These are phyloP conservation scores for Garcia nutans DNA, from an alignment of 345 rosid genomes.

Conservation along the genomic window DNA sequence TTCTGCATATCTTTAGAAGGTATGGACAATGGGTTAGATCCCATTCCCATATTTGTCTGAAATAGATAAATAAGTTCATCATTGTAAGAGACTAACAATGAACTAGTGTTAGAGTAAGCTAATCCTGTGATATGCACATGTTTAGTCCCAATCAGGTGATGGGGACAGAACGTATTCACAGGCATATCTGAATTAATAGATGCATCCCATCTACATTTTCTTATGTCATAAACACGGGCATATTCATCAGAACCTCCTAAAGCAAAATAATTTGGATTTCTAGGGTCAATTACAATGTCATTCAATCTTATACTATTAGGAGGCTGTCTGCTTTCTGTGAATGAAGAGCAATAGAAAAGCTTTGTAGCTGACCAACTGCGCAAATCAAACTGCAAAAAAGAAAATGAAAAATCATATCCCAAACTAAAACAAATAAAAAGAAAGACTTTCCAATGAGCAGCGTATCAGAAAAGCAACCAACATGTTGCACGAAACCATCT, in stretches of 20 bases:
- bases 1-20: conserved; percentile 32
- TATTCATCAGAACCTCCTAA: conserved; percentile 67
- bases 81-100: conserved; percentile 57
- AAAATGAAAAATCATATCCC: conserved; percentile 14
- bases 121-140: conserved; percentile 52
- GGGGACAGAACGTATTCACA: conserved; percentile 51
- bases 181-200: conserved; percentile 42
- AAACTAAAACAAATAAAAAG: conserved; percentile 1
- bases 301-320: conserved; percentile 43
- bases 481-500: conserved; percentile 68
- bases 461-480: conserved; percentile 28
- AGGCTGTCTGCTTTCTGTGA: conserved; percentile 44
- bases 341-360: conserved; percentile 48
- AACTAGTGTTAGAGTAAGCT: conserved; percentile 53
- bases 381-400: conserved; percentile 53
- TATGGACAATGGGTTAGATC: conserved; percentile 38
- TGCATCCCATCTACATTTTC: conserved; percentile 44
- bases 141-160: conserved; percentile 36
- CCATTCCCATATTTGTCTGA: conserved; percentile 50
- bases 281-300: conserved; percentile 53
- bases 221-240: conserved; percentile 52
- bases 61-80: conserved; percentile 59
- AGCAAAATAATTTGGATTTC: conserved; percentile 50
- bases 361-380: conserved; percentile 40
- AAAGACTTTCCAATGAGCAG: neutral